Conservation (phyloP, 208 protist genomes). For the Crithidia expoeki region DNA sequence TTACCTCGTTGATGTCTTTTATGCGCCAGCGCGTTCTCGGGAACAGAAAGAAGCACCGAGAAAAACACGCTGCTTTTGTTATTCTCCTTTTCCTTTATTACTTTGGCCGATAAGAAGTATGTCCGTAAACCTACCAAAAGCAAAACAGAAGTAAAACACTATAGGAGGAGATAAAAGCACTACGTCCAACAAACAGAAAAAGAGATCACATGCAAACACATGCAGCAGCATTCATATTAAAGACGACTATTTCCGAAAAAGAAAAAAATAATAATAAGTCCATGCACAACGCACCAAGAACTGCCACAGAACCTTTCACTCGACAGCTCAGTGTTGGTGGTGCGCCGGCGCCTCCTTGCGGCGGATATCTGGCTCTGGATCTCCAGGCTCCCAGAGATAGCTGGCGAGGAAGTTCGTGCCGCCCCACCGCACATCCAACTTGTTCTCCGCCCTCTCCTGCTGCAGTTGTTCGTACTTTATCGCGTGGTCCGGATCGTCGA, state of each 20-base stretch:
- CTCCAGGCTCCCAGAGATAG: slow-evolving; percentile 89
- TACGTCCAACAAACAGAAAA: background rate
- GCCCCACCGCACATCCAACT: slow-evolving; percentile 86
- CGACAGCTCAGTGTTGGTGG: slow-evolving; percentile 27
- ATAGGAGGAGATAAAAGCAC: slow-evolving; percentile 5
- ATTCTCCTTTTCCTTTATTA: no score
- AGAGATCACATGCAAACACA: background rate
- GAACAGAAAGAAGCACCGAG: no score
- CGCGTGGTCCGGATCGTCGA: slow-evolving; percentile 89
- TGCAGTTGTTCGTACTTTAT: slow-evolving; percentile 88
- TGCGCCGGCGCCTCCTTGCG: slow-evolving; percentile 72
- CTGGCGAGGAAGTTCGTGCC: slow-evolving; percentile 89
- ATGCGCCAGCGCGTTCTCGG: no score
- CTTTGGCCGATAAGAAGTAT: slow-evolving; percentile 1
- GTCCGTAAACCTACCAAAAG: slow-evolving; percentile 24
- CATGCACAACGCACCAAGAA: no score
- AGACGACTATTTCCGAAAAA: background rate
- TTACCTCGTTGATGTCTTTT: no score
- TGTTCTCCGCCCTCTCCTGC: slow-evolving; percentile 84
- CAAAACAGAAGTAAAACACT: slow-evolving; percentile 17
- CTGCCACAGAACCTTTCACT: background rate
- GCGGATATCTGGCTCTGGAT: slow-evolving; percentile 88
- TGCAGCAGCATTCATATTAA: no score
- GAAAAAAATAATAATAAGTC: slow-evolving; percentile 1
- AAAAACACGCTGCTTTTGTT: no score